Conservation (phyloP, 1,284 basidiomycete species). For the Fereydounia khargensis region DNA sequence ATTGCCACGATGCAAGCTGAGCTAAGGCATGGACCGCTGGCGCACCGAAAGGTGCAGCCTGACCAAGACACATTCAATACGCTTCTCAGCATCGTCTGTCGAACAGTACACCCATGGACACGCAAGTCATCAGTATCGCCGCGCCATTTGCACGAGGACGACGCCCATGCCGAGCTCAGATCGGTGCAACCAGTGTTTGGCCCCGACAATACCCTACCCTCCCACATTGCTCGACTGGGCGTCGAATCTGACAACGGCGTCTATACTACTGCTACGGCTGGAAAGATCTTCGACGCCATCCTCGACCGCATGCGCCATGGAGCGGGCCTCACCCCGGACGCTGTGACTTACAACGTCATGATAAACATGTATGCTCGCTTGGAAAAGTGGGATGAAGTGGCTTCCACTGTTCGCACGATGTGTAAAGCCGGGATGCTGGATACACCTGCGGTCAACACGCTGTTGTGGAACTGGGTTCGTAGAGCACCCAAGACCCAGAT, state of each 20-base stretch:
- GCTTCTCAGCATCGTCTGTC: slow-evolving; percentile 19
- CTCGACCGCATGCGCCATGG: slow-evolving; percentile 25
- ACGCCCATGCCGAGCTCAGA: too few species aligned
- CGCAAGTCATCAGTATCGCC: too few species aligned
- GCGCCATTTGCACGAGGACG: too few species aligned
- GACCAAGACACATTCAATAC: slow-evolving; percentile 38
- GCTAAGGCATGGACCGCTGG: too few species aligned
- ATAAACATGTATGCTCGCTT: slow-evolving; percentile 27
- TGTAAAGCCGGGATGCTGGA: slow-evolving; percentile 2
- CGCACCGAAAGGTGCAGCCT: too few species aligned
- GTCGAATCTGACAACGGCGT: slow-evolving; percentile 7
- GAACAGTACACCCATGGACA: slow-evolving; percentile 11
- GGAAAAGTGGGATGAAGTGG: slow-evolving; percentile 12
- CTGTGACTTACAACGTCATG: slow-evolving; percentile 31
- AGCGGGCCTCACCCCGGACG: slow-evolving; percentile 15
- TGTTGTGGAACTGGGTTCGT: slow-evolving; percentile 7
- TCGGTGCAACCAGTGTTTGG: too few species aligned
- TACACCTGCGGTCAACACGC: slow-evolving; percentile 21
- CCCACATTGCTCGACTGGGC: slow-evolving; percentile 15
- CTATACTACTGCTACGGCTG: slow-evolving; percentile 10
- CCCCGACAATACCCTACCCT: too few species aligned
- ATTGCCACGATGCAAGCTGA: not conserved
- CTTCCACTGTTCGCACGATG: slow-evolving; percentile 3
- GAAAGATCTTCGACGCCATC: slow-evolving; percentile 23
- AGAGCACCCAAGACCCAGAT: not conserved